Evolutionary conservation across 495 filamentous ascomycete genomes (phyloP).

Genomic region (Neurospora africana): DNA sequence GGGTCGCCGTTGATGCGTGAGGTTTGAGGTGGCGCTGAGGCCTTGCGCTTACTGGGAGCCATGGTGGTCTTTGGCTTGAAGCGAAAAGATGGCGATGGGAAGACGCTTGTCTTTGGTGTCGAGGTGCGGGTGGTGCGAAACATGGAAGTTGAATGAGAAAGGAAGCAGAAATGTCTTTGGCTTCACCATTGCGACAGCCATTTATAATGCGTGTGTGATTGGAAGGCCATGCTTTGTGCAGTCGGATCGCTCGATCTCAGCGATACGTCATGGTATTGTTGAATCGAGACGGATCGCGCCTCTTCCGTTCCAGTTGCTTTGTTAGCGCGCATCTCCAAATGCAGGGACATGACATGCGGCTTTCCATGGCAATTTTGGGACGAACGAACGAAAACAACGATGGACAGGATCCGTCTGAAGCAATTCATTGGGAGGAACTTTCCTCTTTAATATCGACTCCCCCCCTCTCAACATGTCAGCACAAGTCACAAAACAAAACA

Average conservation of each 20-base stretch:
- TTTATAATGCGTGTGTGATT: constrained; percentile 1
- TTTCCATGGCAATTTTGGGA: not conserved
- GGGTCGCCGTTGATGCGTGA: constrained; percentile 1
- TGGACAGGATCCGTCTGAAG: not conserved
- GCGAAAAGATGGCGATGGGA: not conserved
- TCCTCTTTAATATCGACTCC: not conserved
- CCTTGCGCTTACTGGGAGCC: constrained; percentile 16
- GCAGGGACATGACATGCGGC: not conserved
- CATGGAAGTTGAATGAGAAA: constrained; percentile 1
- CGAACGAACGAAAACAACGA: not conserved
- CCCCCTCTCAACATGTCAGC: not conserved
- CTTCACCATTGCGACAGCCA: not conserved
- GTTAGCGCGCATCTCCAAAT: constrained; percentile 8
- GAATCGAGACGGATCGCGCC: constrained; percentile 10
- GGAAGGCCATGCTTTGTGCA: not conserved
- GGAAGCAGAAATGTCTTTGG: not conserved
- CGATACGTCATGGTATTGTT: constrained; percentile 11
- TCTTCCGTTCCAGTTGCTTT: constrained; percentile 12
- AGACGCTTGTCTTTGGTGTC: not conserved
- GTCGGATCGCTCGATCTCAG: constrained; percentile 15
- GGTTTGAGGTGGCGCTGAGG: not conserved
- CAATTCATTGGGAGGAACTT: not conserved
- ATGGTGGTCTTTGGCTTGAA: constrained; percentile 1
- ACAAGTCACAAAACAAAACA: not conserved
- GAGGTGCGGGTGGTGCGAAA: not conserved